Evolutionary conservation across 2,329 filamentous ascomycete species (phyloP).

Genomic region (Pestalotiopsis sp.): DNA sequence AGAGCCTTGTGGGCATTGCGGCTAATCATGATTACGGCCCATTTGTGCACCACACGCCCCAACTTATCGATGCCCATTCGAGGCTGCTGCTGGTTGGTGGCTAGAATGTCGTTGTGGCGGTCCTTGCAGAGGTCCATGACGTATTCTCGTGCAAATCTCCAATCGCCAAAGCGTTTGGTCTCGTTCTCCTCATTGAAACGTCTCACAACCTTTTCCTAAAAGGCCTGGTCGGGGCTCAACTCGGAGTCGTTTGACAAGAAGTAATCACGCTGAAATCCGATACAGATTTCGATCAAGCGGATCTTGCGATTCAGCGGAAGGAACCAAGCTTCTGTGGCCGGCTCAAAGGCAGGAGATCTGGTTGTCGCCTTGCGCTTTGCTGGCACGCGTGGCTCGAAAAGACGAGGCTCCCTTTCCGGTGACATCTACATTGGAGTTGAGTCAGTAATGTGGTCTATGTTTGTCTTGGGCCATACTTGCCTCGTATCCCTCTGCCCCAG

Average conservation of each 20-base stretch:
- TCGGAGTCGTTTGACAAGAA: background rate
- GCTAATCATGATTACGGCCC: background rate
- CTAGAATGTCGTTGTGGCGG: background rate
- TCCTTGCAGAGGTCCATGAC: background rate
- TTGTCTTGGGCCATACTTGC: background rate
- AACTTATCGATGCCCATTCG: background rate
- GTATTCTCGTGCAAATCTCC: background rate
- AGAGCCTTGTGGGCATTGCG: background rate
- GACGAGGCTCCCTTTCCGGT: background rate
- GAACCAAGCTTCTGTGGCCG: background rate
- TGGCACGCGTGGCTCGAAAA: background rate
- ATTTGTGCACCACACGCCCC: background rate
- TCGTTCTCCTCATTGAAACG: constrained; percentile 2
- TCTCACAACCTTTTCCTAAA: background rate
- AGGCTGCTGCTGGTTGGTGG: background rate
- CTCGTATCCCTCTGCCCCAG: background rate
- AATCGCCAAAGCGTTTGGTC: background rate
- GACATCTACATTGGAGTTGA: background rate
- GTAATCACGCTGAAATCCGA: background rate
- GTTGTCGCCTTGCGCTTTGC: background rate
- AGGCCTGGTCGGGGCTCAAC: background rate
- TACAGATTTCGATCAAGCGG: background rate
- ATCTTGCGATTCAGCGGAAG: background rate
- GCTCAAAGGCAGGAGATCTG: background rate
- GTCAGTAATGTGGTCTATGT: background rate